Evolutionary conservation across 805 yeast species (phyloP).

Genomic region (Schwanniomyces vanrijiae): DNA sequence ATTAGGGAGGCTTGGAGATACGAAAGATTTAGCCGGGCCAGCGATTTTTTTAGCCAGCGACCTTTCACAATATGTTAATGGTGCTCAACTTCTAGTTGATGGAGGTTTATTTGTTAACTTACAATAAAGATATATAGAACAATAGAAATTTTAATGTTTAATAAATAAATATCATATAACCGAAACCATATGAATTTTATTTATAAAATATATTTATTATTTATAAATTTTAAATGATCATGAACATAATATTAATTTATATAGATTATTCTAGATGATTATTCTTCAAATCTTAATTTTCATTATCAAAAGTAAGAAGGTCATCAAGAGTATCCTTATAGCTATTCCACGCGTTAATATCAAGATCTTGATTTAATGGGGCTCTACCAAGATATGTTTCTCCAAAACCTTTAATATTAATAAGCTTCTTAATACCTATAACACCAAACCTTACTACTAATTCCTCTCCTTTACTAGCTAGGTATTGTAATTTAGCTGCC

Average conservation of each 20-base stretch:
- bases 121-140: conserved; percentile 14
- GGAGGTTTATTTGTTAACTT: conserved; percentile 48
- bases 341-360: conserved; percentile 10
- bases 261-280: too few relatives aligned
- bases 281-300: background rate
- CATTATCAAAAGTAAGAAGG: background rate
- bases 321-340: conserved; percentile 1
- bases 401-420: conserved; percentile 42
- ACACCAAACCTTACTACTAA: conserved; percentile 44
- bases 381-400: conserved; percentile 46
- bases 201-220: too few relatives aligned
- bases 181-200: too few relatives aligned
- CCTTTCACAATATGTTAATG: conserved; percentile 34
- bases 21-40: conserved; percentile 42
- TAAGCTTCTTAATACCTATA: conserved; percentile 48
- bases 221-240: too few relatives aligned
- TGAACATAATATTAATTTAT: too few relatives aligned
- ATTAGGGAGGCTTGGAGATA: conserved; percentile 36
- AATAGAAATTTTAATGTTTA: too few relatives aligned
- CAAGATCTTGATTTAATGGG: conserved; percentile 42
- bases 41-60: conserved; percentile 43
- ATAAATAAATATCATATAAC: too few relatives aligned
- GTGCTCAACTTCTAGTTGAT: conserved; percentile 44
- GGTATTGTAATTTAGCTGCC: conserved; percentile 44
- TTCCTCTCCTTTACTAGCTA: conserved; percentile 47